phyloP scores from a whole-genome alignment of 345 rosid species.

The Rhodomyrtus tomentosa region DNA sequence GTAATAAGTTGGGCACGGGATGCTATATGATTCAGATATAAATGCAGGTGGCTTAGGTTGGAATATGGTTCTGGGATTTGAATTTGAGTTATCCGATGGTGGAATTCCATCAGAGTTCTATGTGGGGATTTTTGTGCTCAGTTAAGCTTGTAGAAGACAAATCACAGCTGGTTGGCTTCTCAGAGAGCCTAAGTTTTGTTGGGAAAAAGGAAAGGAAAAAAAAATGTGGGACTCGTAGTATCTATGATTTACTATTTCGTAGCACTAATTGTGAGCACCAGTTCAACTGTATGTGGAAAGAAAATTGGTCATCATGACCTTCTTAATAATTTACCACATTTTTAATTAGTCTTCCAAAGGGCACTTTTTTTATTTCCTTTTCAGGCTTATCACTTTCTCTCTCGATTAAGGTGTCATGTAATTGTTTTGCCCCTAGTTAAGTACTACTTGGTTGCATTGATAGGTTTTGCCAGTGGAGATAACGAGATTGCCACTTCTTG shows the following conservation, averaged over 20 bases:
- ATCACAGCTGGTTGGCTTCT: neutral
- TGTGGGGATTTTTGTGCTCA: neutral
- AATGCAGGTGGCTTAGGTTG: neutral
- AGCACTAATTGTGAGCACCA: neutral
- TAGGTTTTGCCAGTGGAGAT: conserved; percentile 83
- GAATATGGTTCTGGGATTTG: neutral
- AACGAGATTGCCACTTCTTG: conserved; percentile 67
- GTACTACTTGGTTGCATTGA: neutral
- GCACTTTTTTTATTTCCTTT: neutral
- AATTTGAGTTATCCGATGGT: neutral
- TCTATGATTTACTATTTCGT: neutral
- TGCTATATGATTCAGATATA: neutral
- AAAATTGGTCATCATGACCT: neutral
- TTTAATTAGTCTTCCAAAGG: neutral
- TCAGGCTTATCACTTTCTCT: neutral
- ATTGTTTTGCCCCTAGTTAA: neutral
- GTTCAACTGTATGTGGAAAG: neutral
- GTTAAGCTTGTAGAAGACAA: neutral
- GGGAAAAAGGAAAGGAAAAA: neutral
- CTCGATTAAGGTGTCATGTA: neutral
- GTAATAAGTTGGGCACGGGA: neutral
- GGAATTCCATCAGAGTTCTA: neutral
- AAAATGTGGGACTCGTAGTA: neutral
- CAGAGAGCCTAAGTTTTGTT: neutral
- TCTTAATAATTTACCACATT: neutral